phyloP scores from a whole-genome alignment of 1,284 basidiomycete genomes.

The Rhodofomes roseus region DNA sequence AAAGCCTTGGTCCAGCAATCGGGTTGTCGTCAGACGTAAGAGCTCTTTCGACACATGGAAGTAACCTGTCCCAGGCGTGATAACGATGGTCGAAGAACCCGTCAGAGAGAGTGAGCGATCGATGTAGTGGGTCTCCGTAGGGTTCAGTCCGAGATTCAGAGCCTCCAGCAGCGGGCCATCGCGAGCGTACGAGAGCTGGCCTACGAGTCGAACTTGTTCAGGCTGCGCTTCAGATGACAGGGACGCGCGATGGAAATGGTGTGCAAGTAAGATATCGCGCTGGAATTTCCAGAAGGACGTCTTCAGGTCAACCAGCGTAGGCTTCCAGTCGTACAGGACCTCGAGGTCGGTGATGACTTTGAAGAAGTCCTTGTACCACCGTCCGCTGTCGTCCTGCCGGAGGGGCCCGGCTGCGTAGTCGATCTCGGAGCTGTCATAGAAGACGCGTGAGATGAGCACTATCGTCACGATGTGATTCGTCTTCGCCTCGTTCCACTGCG shows the following conservation, averaged over 20 bases:
- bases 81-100: slow-evolving; percentile 79
- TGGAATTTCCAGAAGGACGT: slow-evolving; percentile 87
- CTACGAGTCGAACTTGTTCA: slow-evolving; percentile 69
- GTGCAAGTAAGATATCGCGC: slow-evolving; percentile 81
- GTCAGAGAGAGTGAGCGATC: slow-evolving; percentile 95
- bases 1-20: slow-evolving; percentile 95
- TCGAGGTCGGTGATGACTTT: slow-evolving; percentile 94
- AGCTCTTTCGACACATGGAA: slow-evolving; percentile 91
- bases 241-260: slow-evolving; percentile 75
- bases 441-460: slow-evolving; percentile 91
- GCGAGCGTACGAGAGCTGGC: slow-evolving; percentile 82
- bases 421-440: slow-evolving; percentile 83
- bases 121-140: slow-evolving; percentile 93
- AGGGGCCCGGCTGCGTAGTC: slow-evolving; percentile 76
- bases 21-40: slow-evolving; percentile 88
- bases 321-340: slow-evolving; percentile 82
- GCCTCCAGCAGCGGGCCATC: slow-evolving; percentile 95
- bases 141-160: slow-evolving; percentile 90
- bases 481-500: slow-evolving; percentile 76
- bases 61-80: slow-evolving; percentile 94
- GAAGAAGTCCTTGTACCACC: slow-evolving; percentile 95
- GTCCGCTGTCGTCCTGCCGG: slow-evolving; percentile 65
- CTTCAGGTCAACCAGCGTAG: slow-evolving; percentile 84
- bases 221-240: slow-evolving; percentile 32
- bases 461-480: slow-evolving; percentile 95